Conservation (phyloP, 176 grass and related monocot species). For the Carex pumila region DNA sequence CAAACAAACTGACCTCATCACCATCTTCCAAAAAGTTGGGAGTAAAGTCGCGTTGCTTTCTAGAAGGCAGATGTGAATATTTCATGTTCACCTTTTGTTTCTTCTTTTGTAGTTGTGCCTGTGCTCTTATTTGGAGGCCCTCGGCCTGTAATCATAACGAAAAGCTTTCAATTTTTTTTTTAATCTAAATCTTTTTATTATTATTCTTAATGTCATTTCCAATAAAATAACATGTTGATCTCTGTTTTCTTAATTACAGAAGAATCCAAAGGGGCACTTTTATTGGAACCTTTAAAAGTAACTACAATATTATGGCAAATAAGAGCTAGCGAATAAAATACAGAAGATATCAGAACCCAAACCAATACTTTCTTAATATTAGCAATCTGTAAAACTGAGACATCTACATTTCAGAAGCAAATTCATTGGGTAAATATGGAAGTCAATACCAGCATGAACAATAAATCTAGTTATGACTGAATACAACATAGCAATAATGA, state of each 20-base stretch:
- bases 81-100: conserved; percentile 70
- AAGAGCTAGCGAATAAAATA: not conserved
- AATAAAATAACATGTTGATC: not conserved
- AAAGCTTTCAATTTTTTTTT: not conserved
- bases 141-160: conserved; percentile 38
- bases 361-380: not conserved
- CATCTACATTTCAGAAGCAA: not conserved
- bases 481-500: not conserved
- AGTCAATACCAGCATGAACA: not conserved
- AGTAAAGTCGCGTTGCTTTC: conserved; percentile 58
- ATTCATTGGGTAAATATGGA: not conserved
- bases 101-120: conserved; percentile 65
- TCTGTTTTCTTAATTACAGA: not conserved
- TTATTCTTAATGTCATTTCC: not conserved
- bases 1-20: conserved; percentile 57
- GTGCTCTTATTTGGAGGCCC: conserved; percentile 70
- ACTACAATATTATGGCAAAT: not conserved
- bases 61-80: conserved; percentile 42
- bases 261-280: not conserved
- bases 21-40: conserved; percentile 84
- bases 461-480: not conserved
- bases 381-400: not conserved
- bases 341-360: not conserved
- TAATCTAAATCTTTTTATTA: not conserved
- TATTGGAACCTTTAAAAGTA: not conserved